Percentiles rank a stretch among this genome's conserved stretches.
Conservation (phyloP, 2,329 filamentous ascomycete genomes). For the Diplodia intermedia region DNA sequence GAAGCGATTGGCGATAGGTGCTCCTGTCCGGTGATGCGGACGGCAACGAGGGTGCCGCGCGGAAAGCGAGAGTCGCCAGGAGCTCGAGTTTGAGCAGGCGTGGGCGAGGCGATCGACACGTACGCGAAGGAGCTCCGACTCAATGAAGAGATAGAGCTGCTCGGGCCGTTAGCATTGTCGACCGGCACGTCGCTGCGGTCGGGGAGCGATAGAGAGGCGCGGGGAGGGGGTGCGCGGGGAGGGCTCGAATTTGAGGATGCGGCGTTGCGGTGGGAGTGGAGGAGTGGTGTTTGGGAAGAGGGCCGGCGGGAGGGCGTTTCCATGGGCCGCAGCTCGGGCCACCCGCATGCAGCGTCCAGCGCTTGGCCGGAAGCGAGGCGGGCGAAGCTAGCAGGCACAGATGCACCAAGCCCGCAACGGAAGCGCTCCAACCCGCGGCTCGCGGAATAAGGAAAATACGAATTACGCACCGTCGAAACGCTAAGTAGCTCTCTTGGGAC, state of each 20-base stretch:
- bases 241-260: neutral
- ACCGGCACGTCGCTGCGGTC: conserved; percentile 2
- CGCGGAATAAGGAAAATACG: conserved; percentile 31
- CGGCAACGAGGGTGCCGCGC: conserved; percentile 3
- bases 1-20: conserved; percentile 8
- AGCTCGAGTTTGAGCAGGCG: conserved; percentile 5
- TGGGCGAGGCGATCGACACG: conserved; percentile 30
- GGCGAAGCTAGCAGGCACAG: conserved; percentile 28
- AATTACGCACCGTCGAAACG: conserved; percentile 28
- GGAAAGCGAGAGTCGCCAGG: conserved; percentile 10
- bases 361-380: conserved; percentile 30
- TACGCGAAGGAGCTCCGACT: conserved; percentile 31
- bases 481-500: conserved; percentile 2
- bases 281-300: conserved; percentile 22
- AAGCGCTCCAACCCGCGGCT: conserved; percentile 15
- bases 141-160: conserved; percentile 31
- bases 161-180: conserved; percentile 27
- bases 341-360: conserved; percentile 30
- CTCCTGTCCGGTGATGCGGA: conserved; percentile 6
- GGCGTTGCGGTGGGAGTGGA: conserved; percentile 11
- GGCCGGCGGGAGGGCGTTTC: conserved; percentile 28
- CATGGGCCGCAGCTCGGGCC: conserved; percentile 27
- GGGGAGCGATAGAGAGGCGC: conserved; percentile 17
- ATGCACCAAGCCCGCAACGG: conserved; percentile 27
- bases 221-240: conserved; percentile 4